Evolutionary conservation across 108 stramenopile species (phyloP), one percentile per base, ranked within the genome.

Genomic region (Cyclotella choctawhatcheeana): DNA sequence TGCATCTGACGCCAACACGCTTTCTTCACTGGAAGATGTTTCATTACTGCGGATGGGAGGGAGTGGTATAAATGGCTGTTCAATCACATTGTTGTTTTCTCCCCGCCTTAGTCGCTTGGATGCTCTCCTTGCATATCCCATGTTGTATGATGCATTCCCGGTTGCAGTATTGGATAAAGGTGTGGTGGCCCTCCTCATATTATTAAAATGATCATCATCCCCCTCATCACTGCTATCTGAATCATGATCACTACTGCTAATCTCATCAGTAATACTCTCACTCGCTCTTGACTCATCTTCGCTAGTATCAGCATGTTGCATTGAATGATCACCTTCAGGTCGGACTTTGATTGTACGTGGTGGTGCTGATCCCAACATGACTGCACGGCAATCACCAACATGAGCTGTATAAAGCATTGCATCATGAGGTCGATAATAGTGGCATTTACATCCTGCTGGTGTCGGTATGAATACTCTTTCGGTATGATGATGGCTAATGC

Each of bases 331-430:
- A 29, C 82, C 80, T n/a, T 81, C 81, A 5, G 76, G 76, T 7
- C 62, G 75, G 22, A 89, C 87, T 60, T 93, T 89, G 77, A 92
- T 88, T n/a, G 89, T 89, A 29, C 86, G 85, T 0, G 89, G 91
- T 30, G 91, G 91, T 4, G 89, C 87, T 17, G 83, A 83, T 43
- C 89, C 88, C 24, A 93, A 59, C 82, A 95, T 81, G 10, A 93
- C 91, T 17, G 94, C 94, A 12, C 94, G 74, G 59, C 94, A 95
- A 58, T 95, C 94, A 7, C 94, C 94, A 40, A 89, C 88, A 78
- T 93, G 90, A 30, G 89, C 90, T 2, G 94, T 89, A 76, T 92
- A 91, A 37, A 94, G 64, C 68, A 92, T 77, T 5, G 93, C 90
- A 67, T 91, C 89, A 55, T 89, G 83, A 14, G 92, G 86, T 29